Base-by-base conservation (phyloP, 176 grass and related monocot genomes). In the Rhynchospora tenuis region DNA sequence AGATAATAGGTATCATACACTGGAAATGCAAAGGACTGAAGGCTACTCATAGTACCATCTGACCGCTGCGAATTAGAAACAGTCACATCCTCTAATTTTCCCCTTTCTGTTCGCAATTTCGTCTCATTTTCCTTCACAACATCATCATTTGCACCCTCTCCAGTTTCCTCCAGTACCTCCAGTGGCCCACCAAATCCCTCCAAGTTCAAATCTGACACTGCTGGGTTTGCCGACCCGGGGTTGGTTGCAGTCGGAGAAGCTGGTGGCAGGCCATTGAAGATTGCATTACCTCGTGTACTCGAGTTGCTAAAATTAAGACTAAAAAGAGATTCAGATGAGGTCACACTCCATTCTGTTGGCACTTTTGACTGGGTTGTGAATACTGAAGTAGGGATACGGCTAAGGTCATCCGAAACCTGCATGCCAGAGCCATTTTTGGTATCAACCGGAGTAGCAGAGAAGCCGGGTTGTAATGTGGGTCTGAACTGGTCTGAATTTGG, bases 21-120 rank as follows among this genome's bases (percentile, higher is more conserved):
- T 67, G 80, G 80, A 82, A 82, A 82, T 50, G 80, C 80, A 7
- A 82, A 82, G 20, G 80, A 82, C 16, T 82, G 80, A 4, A 48
- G 3, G 20, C 80, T 82, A 66, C 42, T 82, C 14, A 51, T 24
- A 65, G 43, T 67, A 61, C 80, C 61, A 31, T 80, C 77, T 11
- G 80, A 82, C 22, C 44, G 43, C 4, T 47, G 59, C 14, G 23
- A 52, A 48, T 64, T 61, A 1, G 79, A n/a, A 65, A 29, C 3
- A 16, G 13, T 64, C 13, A 38, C 22, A 82, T 51, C 19, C 29
- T 28, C 48, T 55, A 31, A 27, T 56, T 14, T 54, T 19, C 24
- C 73, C 1, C 15, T 23, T 9, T 55, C 12, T 31, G 48, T 29
- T 48, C 5, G 47, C 47, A 31, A 28, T 1, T 54, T 47, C 14